Evolutionary conservation across 345 rosid species (phyloP).

Genomic region (Limnanthes douglasii): DNA sequence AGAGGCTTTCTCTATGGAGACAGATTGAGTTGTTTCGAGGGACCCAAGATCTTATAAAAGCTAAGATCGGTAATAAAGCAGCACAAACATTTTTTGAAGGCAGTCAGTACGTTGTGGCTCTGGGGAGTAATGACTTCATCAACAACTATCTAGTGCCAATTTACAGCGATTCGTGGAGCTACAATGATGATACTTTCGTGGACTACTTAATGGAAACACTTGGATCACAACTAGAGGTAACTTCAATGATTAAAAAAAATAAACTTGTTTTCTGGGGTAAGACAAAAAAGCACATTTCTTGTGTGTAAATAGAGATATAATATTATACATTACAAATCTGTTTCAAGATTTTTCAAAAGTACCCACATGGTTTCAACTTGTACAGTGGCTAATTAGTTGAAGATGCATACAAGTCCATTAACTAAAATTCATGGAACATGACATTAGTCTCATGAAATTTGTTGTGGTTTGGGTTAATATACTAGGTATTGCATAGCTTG

Average conservation of each 20-base stretch:
- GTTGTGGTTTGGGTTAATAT: background rate
- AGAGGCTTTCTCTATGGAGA: conserved; percentile 51
- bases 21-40: conserved; percentile 76
- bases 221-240: conserved; percentile 42
- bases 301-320: too few relatives aligned
- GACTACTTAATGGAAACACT: conserved; percentile 65
- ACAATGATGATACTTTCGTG: conserved; percentile 57
- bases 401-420: too few relatives aligned
- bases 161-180: conserved; percentile 74
- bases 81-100: conserved; percentile 61
- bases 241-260: background rate
- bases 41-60: conserved; percentile 33
- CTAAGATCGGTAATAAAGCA: conserved; percentile 33
- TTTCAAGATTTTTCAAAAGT: too few relatives aligned
- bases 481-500: conserved; percentile 37
- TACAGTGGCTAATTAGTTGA: too few relatives aligned
- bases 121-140: conserved; percentile 97
- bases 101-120: conserved; percentile 57
- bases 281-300: too few relatives aligned
- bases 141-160: conserved; percentile 94
- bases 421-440: too few relatives aligned
- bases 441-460: too few relatives aligned
- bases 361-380: too few relatives aligned
- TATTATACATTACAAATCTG: too few relatives aligned
- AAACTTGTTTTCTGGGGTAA: background rate